These are phyloP conservation scores for Metschnikowia lachancei DNA, from an alignment of 805 yeast genomes.

Conservation along the genomic window DNA sequence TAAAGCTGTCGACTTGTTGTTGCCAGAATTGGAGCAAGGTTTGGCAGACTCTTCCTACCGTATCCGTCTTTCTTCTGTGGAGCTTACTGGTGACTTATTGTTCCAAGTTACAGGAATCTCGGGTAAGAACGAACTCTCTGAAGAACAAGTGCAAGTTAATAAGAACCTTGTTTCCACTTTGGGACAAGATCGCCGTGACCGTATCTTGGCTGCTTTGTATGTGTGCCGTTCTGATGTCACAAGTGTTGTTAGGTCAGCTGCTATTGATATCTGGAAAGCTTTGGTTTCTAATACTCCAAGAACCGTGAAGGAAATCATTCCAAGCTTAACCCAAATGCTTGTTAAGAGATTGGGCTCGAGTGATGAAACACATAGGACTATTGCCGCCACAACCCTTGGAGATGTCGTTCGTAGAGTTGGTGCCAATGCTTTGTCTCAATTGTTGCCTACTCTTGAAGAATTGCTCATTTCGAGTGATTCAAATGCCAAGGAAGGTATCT, in stretches of 20 bases:
- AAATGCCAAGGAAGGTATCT: constrained; percentile 94
- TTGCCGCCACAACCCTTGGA: constrained; percentile 91
- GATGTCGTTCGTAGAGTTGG: constrained; percentile 95
- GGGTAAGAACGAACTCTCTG: constrained; percentile 68
- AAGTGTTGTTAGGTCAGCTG: constrained; percentile 81
- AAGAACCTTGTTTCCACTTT: constrained; percentile 65
- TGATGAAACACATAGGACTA: constrained; percentile 73
- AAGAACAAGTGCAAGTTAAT: constrained; percentile 55
- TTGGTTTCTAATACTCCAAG: constrained; percentile 94
- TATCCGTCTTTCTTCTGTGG: constrained; percentile 90
- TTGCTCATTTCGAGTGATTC: constrained; percentile 60
- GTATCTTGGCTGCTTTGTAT: constrained; percentile 79
- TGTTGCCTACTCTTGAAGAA: constrained; percentile 79
- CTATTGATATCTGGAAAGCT: constrained; percentile 95
- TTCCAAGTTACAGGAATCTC: constrained; percentile 92
- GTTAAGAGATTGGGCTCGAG: constrained; percentile 81
- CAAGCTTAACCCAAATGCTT: constrained; percentile 74
- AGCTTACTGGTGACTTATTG: constrained; percentile 89
- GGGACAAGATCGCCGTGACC: constrained; percentile 86
- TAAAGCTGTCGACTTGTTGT: constrained; percentile 85
- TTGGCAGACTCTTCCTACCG: constrained; percentile 77
- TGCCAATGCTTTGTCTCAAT: constrained; percentile 74
- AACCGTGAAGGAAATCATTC: constrained; percentile 87
- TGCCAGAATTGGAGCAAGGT: constrained; percentile 93
- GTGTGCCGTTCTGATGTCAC: constrained; percentile 92